Conservation (phyloP, 2,329 filamentous ascomycete species). For the Monilinia vaccinii-corymbosi region DNA sequence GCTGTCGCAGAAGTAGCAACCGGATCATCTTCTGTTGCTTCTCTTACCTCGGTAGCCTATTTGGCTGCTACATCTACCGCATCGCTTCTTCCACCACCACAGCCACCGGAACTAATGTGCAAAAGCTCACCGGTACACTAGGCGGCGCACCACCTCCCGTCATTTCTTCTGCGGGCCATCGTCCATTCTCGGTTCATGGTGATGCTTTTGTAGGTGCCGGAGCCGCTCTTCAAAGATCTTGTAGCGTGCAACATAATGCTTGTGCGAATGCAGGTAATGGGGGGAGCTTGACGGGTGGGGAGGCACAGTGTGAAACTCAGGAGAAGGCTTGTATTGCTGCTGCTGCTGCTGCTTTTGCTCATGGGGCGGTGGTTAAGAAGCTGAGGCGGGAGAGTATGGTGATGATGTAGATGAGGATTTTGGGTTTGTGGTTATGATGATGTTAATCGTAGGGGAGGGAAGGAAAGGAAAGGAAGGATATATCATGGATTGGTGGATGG, state of each 20-base stretch:
- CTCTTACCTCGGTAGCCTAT: constrained; percentile 12
- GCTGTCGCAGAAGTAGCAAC: not conserved
- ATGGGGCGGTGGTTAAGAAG: not conserved
- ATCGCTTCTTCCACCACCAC: constrained; percentile 6
- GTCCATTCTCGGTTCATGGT: constrained; percentile 48
- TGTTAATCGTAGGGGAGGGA: no score
- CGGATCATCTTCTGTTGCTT: constrained; percentile 11
- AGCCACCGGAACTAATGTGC: constrained; percentile 29
- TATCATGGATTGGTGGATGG: not conserved
- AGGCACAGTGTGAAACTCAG: constrained; percentile 48
- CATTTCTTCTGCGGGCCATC: constrained; percentile 39
- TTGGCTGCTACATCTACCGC: not conserved
- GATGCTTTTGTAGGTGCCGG: constrained; percentile 47
- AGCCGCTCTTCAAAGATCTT: constrained; percentile 50
- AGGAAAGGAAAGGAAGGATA: no score
- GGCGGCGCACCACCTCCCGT: constrained; percentile 40
- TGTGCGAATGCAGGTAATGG: constrained; percentile 44
- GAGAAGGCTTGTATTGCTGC: constrained; percentile 30
- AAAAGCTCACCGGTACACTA: constrained; percentile 38
- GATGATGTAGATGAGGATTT: not conserved
- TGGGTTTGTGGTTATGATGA: no score
- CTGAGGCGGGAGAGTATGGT: not conserved
- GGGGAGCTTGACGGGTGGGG: constrained; percentile 34
- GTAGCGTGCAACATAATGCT: constrained; percentile 36
- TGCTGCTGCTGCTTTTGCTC: no score